Base-by-base conservation (phyloP, 768 basidiomycete species). In the Boletellus ananas region DNA sequence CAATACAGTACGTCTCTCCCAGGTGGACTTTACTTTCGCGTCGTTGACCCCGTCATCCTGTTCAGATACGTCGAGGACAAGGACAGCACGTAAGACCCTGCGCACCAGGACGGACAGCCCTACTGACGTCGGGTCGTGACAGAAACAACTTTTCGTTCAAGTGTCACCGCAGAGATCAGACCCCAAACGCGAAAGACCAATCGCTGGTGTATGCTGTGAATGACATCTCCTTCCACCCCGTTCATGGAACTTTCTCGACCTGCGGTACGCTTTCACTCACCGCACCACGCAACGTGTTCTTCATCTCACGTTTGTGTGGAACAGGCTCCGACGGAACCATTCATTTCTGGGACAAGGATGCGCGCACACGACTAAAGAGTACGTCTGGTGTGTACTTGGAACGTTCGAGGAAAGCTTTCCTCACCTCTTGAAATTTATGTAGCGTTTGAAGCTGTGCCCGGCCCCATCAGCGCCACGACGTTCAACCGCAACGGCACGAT, bases 261-360 rank as follows among this genome's bases (percentile, higher is more conserved):
- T 86, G 81, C 50, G 89, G 87, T 73, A 60, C 44, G 67, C 67
- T 62, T 29, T 47, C 57, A 45, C 45, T 63, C 63, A 55, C 38
- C 17, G 45, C 11, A 6, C 46, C 33, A 11, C 41, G 21, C 51
- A 65, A 43, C 50, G 59, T 66, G 60, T 62, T 53, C 6, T 27
- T 51, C 35, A 20, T 45, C 52, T 42, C 51, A 6, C 39, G 39
- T 25, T 12, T 40, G 4, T 34, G 46, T 56, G 8, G 41, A 49
- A 54, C 45, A 87, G 87, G 87, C 10, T 78, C 87, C 37, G 91
- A 94, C 57, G 91, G 91, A 17, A 86, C 86, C 3, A 84, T 94
- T 65, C 87, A 91, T 76, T 90, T 88, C 68, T 95, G 93, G 93
- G 93, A 96, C 70, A 94, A 93, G 70, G 88, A 94, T 58, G 84